Evolutionary conservation across 1,284 basidiomycete species (phyloP), one percentile per base, ranked within the genome.

Genomic region (Ustilago trichophora): DNA sequence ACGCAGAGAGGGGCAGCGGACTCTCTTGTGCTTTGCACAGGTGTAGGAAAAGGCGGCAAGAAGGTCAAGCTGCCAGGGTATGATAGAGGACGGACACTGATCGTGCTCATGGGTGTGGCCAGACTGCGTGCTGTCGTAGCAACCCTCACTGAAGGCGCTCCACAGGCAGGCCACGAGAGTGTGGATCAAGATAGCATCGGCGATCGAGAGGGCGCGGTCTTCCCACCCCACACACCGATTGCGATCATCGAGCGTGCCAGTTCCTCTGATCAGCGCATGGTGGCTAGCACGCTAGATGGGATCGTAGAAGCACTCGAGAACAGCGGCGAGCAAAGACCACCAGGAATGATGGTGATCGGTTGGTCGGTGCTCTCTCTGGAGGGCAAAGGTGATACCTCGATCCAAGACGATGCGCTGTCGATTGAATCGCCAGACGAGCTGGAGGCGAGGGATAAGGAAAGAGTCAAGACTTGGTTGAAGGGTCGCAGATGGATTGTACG

Each of bases 1-100:
- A 98, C 95, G 0, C 95, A 98, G 80, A 88, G 95, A 5, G 95
- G 95, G 0, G 93, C 92, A 0, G 90, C 93, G 0, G 93, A 98
- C 72, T 88, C 87, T 0, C 86, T 98, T 64, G 85, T 91, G 45
- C 88, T 98, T 1, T 96, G 93, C 82, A 98, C 95, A 0, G 95
- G 93, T 0, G 93, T 98, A 0, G 94, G 93, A 0, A 85, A 93
- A 29, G 86, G 88, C 11, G 95, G 95, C 0, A 90, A 90, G 72
- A 86, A 87, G n/a, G 91, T 95, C 19, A 85, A 86, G 42, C 83
- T 98, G 24, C 93, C 93, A 0, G 91, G 89, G 4, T 98, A 98
- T 83, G 88, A 91, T 70, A 87, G 93, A 8, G 84, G 85, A 2
- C 85, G 91, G 46, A 94, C 92, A 1, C 83, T 95, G 12, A 86